Base-by-base conservation (phyloP, 2,329 filamentous ascomycete genomes). In the Byssoonygena ceratinophila region DNA sequence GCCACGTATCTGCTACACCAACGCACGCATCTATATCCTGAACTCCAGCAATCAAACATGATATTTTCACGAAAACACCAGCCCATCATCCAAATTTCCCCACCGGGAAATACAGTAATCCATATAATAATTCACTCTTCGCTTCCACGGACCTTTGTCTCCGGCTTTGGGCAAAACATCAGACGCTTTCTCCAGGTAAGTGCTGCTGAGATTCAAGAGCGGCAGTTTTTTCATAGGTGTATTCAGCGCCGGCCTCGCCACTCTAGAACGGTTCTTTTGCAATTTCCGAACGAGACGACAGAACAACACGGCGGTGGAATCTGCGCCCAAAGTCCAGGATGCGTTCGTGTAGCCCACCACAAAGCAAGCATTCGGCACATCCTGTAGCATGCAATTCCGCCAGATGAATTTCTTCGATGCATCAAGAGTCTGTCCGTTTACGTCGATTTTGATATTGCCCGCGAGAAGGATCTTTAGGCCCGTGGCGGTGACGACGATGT, bases 401-500 rank as follows among this genome's bases (percentile, higher is more conserved):
- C 71, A 74, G 22, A 69, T 53, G 3, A 55, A 55, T 25, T 64
- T 62, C 27, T 66, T 57, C 3, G 20, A 22, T 7, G 14, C 16
- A n/a, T 52, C 50, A 32, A 37, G 7, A 14, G 29, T 7, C 22
- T 46, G 23, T 7, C 68, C 69, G 48, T 73, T 69, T 8, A 74
- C 66, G 12, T 55, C 55, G 32, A 73, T 48, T 4, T 58, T 57
- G 3, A 64, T 58, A 1, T 67, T 69, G 37, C 70, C 70, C 1
- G 63, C 69, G 4, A 72, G 60, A 39, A 65, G 65, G 7, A 74
- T 58, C 25, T 67, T 66, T n/a, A 74, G 61, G 4, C 71, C 71
- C 0, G 71, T 74, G 3, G 71, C 71, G 0, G 71, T 73, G 39
- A 74, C 57, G 41, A 73, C 68, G 49, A 74, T 68, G 58, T 74